phyloP scores from a whole-genome alignment of 2,329 filamentous ascomycete species.

The Colletotrichum higginsianum region DNA sequence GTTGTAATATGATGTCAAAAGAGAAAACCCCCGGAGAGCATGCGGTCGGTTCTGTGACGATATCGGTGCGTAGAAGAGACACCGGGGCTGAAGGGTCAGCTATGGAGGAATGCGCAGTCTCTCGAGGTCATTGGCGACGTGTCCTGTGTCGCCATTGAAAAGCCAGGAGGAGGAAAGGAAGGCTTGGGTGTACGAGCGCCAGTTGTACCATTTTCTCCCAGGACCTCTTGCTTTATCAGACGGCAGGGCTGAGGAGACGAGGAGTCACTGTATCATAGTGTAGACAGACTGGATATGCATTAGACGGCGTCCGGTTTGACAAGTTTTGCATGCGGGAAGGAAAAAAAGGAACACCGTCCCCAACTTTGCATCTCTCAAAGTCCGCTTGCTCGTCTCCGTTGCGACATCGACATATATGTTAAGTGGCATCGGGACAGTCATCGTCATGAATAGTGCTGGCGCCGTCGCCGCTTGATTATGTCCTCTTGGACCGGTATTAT shows the following conservation, averaged over 20 bases:
- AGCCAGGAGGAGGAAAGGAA: background rate
- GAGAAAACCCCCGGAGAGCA: background rate
- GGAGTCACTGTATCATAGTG: constrained; percentile 59
- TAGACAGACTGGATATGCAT: constrained; percentile 60
- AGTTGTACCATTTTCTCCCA: background rate
- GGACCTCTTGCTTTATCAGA: background rate
- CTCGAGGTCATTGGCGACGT: background rate
- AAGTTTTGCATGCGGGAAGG: constrained; percentile 44
- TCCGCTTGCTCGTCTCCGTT: too few species aligned
- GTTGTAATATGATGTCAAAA: constrained; percentile 31
- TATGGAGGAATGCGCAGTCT: background rate
- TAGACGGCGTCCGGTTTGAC: constrained; percentile 58
- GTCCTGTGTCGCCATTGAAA: background rate
- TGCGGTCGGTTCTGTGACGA: constrained; percentile 24
- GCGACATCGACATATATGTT: background rate
- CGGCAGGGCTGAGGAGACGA: constrained; percentile 5
- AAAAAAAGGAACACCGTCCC: constrained; percentile 22
- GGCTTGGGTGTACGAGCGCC: constrained; percentile 2
- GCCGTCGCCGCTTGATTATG: constrained; percentile 22
- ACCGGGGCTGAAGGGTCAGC: background rate
- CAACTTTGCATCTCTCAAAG: constrained; percentile 14
- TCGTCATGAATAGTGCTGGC: constrained; percentile 10
- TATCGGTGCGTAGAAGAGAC: constrained; percentile 17
- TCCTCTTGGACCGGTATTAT: constrained; percentile 34
- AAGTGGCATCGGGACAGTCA: background rate